Evolutionary conservation across 2,329 filamentous ascomycete genomes (phyloP).

Genomic region (Berkeleyomyces basicola): DNA sequence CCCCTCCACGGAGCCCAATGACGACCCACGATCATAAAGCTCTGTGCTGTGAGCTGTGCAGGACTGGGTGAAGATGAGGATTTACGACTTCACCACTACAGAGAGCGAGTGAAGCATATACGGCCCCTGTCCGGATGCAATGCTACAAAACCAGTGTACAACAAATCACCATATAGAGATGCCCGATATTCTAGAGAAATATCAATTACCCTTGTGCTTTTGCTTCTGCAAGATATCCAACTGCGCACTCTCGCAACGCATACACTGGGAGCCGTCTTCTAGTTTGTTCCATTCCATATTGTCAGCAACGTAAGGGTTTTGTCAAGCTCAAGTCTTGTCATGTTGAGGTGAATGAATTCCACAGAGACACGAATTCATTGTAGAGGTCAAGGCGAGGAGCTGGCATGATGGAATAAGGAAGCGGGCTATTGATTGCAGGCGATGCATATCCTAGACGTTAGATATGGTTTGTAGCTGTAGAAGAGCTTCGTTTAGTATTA

Average conservation of each 20-base stretch:
- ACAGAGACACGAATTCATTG: background rate
- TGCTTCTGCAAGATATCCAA: background rate
- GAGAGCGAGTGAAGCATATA: background rate
- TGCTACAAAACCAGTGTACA: constrained; percentile 7
- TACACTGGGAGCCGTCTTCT: background rate
- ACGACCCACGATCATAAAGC: constrained; percentile 6
- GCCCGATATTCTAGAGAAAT: constrained; percentile 9
- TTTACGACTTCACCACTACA: background rate
- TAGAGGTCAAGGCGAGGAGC: too few relatives aligned
- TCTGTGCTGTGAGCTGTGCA: constrained; percentile 7
- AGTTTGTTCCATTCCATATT: background rate
- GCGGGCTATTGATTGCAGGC: too few relatives aligned
- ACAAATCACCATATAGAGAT: constrained; percentile 14
- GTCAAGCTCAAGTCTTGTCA: background rate
- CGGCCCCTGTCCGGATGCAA: background rate
- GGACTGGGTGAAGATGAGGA: background rate
- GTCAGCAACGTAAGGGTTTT: background rate
- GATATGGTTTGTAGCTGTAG: too few relatives aligned
- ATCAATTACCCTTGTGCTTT: constrained; percentile 4
- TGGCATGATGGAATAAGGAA: too few relatives aligned
- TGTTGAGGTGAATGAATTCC: background rate
- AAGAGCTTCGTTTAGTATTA: background rate
- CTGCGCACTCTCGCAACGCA: too few relatives aligned
- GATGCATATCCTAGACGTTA: too few relatives aligned
- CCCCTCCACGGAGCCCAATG: constrained; percentile 2